Evolutionary conservation across 83 land plant species (phyloP).

Genomic region (Diphasiastrum complanatum): DNA sequence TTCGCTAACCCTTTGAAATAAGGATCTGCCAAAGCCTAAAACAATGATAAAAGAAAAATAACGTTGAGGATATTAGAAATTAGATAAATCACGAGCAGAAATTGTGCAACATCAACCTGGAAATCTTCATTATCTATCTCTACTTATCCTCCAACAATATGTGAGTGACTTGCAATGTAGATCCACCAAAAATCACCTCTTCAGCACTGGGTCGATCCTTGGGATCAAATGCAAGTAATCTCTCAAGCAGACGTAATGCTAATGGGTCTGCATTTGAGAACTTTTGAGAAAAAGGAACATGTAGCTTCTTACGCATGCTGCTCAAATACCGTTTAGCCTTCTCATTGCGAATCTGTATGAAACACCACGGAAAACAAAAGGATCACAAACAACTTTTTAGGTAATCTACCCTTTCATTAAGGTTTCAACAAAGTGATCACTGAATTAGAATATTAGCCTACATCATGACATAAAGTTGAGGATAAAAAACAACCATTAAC

Average conservation of each 20-base stretch:
- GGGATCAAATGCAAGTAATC: slow-evolving; percentile 16
- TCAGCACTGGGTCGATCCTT: slow-evolving; percentile 18
- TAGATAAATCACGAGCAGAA: too few species aligned
- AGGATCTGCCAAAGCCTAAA: slow-evolving; percentile 26
- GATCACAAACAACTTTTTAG: too few species aligned
- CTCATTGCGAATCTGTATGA: slow-evolving; percentile 17
- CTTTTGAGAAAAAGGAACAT: slow-evolving; percentile 17
- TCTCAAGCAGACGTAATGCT: slow-evolving; percentile 1
- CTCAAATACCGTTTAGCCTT: slow-evolving; percentile 20
- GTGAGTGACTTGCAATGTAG: not conserved
- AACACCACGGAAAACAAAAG: too few species aligned
- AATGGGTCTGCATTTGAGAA: slow-evolving; percentile 7
- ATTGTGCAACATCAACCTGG: too few species aligned
- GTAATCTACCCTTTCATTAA: too few species aligned
- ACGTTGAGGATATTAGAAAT: too few species aligned
- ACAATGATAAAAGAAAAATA: not conserved
- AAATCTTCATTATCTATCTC: too few species aligned
- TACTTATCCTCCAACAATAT: too few species aligned
- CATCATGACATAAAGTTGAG: not conserved
- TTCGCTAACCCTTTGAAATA: slow-evolving; percentile 19
- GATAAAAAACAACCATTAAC: too few species aligned
- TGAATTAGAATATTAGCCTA: not conserved
- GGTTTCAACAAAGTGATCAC: too few species aligned
- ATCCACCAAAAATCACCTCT: not conserved
- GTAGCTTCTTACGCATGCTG: slow-evolving; percentile 22